Evolutionary conservation across 1,284 basidiomycete genomes (phyloP).

Genomic region (Ceratobasidium sp.): DNA sequence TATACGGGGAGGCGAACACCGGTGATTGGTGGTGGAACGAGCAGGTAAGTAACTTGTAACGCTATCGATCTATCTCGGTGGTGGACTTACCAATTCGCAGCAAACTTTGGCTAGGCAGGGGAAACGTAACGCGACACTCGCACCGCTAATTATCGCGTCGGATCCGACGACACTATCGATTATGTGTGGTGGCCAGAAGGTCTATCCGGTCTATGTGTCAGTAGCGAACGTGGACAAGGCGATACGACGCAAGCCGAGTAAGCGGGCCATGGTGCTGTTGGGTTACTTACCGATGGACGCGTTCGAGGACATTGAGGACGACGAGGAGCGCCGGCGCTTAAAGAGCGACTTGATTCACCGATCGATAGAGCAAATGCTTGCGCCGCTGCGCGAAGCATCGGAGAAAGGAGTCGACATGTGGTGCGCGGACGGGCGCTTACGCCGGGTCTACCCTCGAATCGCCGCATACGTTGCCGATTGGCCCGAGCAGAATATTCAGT

Average conservation of each 20-base stretch:
- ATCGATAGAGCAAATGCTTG: slow-evolving; percentile 10
- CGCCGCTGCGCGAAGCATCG: neutral
- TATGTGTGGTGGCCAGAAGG: slow-evolving; percentile 19
- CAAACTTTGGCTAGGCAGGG: neutral
- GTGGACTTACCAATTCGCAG: neutral
- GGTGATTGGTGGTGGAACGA: slow-evolving; percentile 16
- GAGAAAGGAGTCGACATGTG: slow-evolving; percentile 29
- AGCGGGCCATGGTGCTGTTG: slow-evolving; percentile 29
- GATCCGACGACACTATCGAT: slow-evolving; percentile 8
- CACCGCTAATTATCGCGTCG: slow-evolving; percentile 10
- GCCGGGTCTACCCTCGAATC: neutral
- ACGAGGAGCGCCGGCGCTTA: neutral
- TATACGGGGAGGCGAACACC: neutral
- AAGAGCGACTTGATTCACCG: slow-evolving; percentile 11
- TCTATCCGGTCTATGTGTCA: slow-evolving; percentile 21
- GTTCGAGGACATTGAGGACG: slow-evolving; percentile 12
- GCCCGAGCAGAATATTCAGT: slow-evolving; percentile 18
- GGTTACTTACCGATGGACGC: slow-evolving; percentile 40
- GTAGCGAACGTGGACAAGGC: slow-evolving; percentile 41
- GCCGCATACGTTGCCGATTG: slow-evolving; percentile 22
- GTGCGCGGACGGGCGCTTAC: slow-evolving; percentile 23
- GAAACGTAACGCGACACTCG: slow-evolving; percentile 2
- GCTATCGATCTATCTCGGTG: neutral
- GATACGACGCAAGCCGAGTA: slow-evolving; percentile 20
- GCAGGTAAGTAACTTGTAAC: slow-evolving; percentile 1